Evolutionary conservation across 805 yeast genomes (phyloP).

Genomic region (Brettanomyces sp.): DNA sequence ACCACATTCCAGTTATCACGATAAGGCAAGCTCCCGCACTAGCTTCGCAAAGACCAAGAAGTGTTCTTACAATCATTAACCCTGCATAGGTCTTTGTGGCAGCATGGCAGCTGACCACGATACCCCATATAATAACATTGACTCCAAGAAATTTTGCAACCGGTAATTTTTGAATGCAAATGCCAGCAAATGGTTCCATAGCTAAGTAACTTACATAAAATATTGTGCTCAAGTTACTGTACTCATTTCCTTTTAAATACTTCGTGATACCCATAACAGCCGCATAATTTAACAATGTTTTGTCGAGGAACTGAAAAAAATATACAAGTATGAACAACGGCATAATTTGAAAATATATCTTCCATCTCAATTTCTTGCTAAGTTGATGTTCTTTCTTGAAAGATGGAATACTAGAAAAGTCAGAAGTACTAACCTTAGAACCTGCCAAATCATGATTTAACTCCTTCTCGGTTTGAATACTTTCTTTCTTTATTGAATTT

Average conservation of each 20-base stretch:
- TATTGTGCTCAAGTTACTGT: constrained; percentile 36
- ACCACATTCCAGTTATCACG: constrained; percentile 47
- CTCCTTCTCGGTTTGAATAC: no score
- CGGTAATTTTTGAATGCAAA: constrained; percentile 13
- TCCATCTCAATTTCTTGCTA: constrained; percentile 13
- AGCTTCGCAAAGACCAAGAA: constrained; percentile 44
- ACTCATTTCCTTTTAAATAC: constrained; percentile 33
- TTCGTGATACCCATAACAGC: constrained; percentile 35
- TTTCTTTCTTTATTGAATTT: no score
- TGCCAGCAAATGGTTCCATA: neutral
- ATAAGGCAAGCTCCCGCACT: constrained; percentile 49
- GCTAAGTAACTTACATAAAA: constrained; percentile 33
- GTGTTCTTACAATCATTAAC: constrained; percentile 34
- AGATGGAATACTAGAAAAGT: no score
- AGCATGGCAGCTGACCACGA: constrained; percentile 41
- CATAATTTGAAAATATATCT: constrained; percentile 26
- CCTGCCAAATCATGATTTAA: no score
- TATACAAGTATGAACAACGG: constrained; percentile 18
- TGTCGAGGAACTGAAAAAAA: constrained; percentile 29
- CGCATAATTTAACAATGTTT: constrained; percentile 33
- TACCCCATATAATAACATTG: constrained; percentile 48
- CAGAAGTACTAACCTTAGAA: no score
- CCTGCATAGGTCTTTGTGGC: constrained; percentile 31
- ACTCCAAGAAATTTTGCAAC: constrained; percentile 24
- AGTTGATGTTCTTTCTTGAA: neutral